phyloP scores from a whole-genome alignment of 371 early-diverging fungal species.

The Blastocladiella emersonii region DNA sequence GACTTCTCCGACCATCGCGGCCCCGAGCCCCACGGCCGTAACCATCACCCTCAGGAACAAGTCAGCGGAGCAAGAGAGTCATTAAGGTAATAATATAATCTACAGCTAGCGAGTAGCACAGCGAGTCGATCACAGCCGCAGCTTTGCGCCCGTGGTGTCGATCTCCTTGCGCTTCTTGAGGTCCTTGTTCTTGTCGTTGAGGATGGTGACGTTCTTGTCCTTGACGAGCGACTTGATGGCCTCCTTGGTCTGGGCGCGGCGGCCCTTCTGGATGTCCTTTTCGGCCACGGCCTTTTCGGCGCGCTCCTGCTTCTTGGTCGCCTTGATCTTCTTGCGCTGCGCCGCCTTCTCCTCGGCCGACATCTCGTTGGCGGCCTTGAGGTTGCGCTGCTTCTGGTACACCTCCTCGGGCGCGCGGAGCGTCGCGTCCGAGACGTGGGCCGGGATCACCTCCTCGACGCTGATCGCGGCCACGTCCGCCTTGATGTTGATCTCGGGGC shows the following conservation, averaged over 20 bases:
- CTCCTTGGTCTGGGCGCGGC: not conserved
- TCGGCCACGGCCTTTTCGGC: not conserved
- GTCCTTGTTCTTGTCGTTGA: not conserved
- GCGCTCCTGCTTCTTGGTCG: not conserved
- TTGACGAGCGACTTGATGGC: not conserved
- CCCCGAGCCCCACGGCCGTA: too few species aligned
- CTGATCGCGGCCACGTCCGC: constrained; percentile 73
- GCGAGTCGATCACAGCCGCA: not conserved
- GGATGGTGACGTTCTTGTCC: constrained; percentile 1
- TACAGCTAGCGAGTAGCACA: too few species aligned
- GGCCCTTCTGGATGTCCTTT: not conserved
- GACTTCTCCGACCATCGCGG: not conserved
- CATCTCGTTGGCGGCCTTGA: not conserved
- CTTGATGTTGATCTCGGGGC: constrained; percentile 55
- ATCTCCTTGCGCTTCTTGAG: not conserved
- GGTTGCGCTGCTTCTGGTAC: constrained; percentile 45
- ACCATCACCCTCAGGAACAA: not conserved
- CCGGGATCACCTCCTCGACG: constrained; percentile 90
- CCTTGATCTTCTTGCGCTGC: not conserved
- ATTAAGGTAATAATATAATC: not conserved
- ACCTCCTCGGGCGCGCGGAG: constrained; percentile 85
- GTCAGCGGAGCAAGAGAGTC: not conserved
- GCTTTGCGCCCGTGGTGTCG: not conserved
- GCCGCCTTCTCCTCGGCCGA: not conserved
- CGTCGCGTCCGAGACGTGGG: constrained; percentile 65